phyloP scores from a whole-genome alignment of 2,329 filamentous ascomycete species.

The Zasmidium citrigriseum region DNA sequence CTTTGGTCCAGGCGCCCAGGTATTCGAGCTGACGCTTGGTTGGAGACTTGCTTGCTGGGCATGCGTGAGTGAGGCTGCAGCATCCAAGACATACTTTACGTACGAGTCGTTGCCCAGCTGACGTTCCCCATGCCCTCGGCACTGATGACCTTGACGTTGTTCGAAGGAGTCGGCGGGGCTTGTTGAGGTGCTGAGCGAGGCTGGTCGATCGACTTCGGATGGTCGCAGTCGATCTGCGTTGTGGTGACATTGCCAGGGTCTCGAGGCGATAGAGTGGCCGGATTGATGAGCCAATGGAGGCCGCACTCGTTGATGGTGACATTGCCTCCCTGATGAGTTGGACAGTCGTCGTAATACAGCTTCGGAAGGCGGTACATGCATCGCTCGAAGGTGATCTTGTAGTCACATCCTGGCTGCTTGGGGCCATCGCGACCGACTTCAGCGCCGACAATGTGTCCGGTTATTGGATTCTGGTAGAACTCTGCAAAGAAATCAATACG shows the following conservation, averaged over 20 bases:
- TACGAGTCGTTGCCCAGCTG: no score
- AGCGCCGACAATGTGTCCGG: no score
- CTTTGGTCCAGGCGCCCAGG: background rate
- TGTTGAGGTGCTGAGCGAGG: no score
- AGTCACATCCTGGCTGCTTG: background rate
- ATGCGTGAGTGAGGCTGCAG: background rate
- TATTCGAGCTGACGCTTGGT: background rate
- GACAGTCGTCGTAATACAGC: background rate
- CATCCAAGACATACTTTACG: no score
- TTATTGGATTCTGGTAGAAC: no score
- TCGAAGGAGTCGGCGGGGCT: no score
- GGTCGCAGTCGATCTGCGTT: background rate
- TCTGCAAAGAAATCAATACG: no score
- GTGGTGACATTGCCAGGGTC: background rate
- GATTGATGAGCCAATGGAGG: background rate
- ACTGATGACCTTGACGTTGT: no score
- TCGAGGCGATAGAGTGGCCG: background rate
- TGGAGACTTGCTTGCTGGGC: background rate
- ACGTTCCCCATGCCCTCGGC: background rate
- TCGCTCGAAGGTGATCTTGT: background rate
- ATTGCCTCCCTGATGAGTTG: conserved; percentile 4
- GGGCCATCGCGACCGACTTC: no score
- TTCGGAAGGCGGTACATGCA: background rate
- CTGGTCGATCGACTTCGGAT: no score
- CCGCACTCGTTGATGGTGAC: conserved; percentile 1